A percentile compares a stretch with the other conserved stretches of the same genome.
phyloP scores from a whole-genome alignment of 495 filamentous ascomycete genomes.

The Penicillium ochrochloron region DNA sequence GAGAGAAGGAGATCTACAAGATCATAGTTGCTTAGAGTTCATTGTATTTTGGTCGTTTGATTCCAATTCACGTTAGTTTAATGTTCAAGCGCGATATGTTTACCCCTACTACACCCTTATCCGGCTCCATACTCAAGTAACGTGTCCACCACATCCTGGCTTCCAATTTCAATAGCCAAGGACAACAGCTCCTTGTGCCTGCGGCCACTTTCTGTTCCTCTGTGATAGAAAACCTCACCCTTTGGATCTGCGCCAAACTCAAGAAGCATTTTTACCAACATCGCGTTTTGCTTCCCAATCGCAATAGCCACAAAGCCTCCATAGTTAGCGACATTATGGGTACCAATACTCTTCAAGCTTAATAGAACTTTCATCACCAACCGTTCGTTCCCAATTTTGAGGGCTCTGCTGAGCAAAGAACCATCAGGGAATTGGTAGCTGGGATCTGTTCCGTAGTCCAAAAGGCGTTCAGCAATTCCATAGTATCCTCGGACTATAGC shows the following conservation, averaged over 20 bases:
- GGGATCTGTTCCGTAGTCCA: conserved; percentile 1
- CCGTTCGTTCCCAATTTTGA: neutral
- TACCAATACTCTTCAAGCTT: neutral
- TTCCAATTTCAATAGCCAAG: neutral
- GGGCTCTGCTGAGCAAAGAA: neutral
- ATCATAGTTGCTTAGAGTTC: conserved; percentile 3
- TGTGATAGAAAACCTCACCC: neutral
- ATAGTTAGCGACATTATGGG: neutral
- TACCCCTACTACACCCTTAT: neutral
- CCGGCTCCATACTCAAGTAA: neutral
- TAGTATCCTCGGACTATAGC: neutral
- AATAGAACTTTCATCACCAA: conserved; percentile 1
- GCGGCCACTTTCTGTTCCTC: neutral
- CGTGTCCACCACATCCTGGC: conserved; percentile 2
- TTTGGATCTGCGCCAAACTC: conserved; percentile 7
- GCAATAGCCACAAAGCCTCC: neutral
- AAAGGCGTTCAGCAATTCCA: neutral
- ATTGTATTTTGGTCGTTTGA: neutral
- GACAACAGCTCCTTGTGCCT: neutral
- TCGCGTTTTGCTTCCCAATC: neutral
- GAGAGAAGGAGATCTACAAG: conserved; percentile 10
- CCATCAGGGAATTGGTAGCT: neutral
- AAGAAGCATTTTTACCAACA: neutral
- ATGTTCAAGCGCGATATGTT: neutral
- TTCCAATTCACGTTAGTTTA: neutral